Evolutionary conservation across 179 eudicot genomes (phyloP).

Genomic region (Silene coronaria): DNA sequence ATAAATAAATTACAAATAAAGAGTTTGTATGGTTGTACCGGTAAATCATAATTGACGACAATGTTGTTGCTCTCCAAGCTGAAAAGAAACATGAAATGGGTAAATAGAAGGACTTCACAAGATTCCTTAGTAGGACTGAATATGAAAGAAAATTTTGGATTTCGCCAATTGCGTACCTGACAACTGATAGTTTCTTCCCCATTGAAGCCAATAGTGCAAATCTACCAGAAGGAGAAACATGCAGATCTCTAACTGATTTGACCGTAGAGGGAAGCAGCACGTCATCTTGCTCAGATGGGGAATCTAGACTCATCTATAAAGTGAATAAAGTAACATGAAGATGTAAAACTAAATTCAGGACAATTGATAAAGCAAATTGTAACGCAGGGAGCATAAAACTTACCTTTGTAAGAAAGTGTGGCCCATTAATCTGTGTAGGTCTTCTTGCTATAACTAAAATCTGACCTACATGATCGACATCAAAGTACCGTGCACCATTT

Average conservation of each 20-base stretch:
- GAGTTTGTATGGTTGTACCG: constrained; percentile 48
- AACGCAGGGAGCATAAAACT: not conserved
- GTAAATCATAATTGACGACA: constrained; percentile 62
- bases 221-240: constrained; percentile 50
- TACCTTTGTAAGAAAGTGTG: constrained; percentile 64
- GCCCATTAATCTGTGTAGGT: constrained; percentile 55
- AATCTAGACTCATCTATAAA: constrained; percentile 59
- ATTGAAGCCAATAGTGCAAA: constrained; percentile 63
- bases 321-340: not conserved
- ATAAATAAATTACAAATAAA: constrained; percentile 8
- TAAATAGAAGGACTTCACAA: constrained; percentile 7
- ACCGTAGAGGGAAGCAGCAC: constrained; percentile 50
- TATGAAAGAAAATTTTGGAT: not conserved
- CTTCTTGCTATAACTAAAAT: constrained; percentile 54
- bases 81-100: constrained; percentile 25
- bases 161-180: constrained; percentile 41
- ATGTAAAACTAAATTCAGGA: not conserved
- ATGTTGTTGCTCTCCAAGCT: constrained; percentile 72
- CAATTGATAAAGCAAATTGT: not conserved
- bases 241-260: constrained; percentile 65
- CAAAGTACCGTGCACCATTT: constrained; percentile 72
- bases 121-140: not conserved
- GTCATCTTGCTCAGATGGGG: constrained; percentile 54
- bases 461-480: constrained; percentile 55
- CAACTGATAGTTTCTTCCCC: constrained; percentile 68